A percentile compares a stretch with the other conserved stretches of the same genome.
Evolutionary conservation across 305 asterid species (phyloP).

Genomic region (Fraxinus floribunda): DNA sequence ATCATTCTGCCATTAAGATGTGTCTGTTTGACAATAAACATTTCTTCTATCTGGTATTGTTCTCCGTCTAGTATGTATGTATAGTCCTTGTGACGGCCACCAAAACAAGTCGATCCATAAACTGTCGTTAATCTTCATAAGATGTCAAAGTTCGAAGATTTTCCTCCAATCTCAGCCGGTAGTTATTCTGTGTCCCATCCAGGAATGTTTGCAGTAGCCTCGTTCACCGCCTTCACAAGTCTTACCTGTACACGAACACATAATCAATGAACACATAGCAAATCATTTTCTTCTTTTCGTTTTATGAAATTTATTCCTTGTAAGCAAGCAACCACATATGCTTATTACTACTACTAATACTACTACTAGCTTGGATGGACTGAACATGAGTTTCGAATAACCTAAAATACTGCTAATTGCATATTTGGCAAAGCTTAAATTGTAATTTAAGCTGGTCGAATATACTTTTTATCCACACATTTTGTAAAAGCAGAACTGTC

Average conservation of each 20-base stretch:
- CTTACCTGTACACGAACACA: constrained; percentile 50
- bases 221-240: constrained; percentile 74
- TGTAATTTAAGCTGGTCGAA: not conserved
- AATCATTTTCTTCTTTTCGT: not conserved
- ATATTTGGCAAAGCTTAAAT: not conserved
- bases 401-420: not conserved
- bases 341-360: not conserved
- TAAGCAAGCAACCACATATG: not conserved
- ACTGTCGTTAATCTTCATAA: not conserved
- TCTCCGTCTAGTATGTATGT: not conserved
- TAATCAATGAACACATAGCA: not conserved
- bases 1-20: not conserved
- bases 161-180: constrained; percentile 12
- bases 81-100: not conserved
- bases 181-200: constrained; percentile 52
- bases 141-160: not conserved
- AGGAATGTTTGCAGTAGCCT: constrained; percentile 73
- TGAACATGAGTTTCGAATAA: not conserved
- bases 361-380: not conserved
- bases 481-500: not conserved
- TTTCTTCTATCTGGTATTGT: not conserved
- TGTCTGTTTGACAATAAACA: not conserved
- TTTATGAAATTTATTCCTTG: not conserved
- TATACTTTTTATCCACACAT: not conserved
- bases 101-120: not conserved